Evolutionary conservation across 2,329 filamentous ascomycete species (phyloP), one percentile per base, ranked within the genome.

Genomic region (Fusarium setosum): DNA sequence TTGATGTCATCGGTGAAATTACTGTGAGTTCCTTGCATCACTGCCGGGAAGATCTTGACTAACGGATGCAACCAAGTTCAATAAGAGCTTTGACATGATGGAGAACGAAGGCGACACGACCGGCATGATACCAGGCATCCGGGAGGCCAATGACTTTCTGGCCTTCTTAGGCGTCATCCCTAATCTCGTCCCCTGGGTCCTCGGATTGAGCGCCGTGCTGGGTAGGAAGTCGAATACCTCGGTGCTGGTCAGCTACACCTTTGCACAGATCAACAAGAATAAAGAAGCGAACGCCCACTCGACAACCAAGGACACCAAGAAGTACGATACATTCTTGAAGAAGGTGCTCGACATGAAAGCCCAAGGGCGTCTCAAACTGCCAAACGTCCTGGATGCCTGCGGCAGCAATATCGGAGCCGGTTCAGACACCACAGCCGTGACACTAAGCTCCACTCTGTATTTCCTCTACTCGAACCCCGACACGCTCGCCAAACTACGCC

Each of bases 31-130:
- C 4, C 32, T 29, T 38, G 34, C 32, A 38, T 24, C 47, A 21
- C 45, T 49, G 18, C 45, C 35, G 20, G 26, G 31, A 35, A 50
- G 47, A 50, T 24, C 18, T 50, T 29, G 34, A 40, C 48, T 51
- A 51, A 51, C 48, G 12, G 34, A 13, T n/a, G 34, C 32, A 26
- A 41, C 18, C 48, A 51, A 51, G 48, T 51, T 51, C 35, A 41
- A 41, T 20, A 51, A 51, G 48, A 40, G 48, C 35, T 51, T 51
- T 29, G 17, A 31, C n/a, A 51, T 51, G 48, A 51, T 51, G 35
- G 48, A 51, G 48, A 51, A 51, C 48, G 48, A 51, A 32, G 48
- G 48, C 48, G 48, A 51, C 48, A 51, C 48, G 12, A 51, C 35
- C 15, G 48, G 48, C 5, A 51, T 51, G 48, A 51, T 51, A 15